A percentile compares a stretch with the other conserved stretches of the same genome.
Conservation (phyloP, 1,284 basidiomycete species). For the Meira nashicola region DNA sequence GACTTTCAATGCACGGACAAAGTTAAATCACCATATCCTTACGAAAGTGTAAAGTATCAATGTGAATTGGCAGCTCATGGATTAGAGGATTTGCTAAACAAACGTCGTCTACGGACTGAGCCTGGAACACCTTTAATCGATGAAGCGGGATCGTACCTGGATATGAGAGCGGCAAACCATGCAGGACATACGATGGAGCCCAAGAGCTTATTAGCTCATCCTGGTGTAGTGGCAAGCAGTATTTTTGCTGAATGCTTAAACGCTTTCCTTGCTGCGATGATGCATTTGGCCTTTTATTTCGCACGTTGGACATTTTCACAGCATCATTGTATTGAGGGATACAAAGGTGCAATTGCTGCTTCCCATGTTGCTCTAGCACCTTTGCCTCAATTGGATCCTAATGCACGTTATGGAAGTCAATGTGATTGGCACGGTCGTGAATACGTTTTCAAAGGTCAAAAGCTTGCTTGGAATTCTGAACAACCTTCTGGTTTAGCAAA, state of each 20-base stretch:
- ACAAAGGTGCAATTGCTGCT: slow-evolving; percentile 50
- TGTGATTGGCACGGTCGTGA: slow-evolving; percentile 41
- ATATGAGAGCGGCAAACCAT: slow-evolving; percentile 3
- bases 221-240: slow-evolving; percentile 51
- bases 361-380: slow-evolving; percentile 42
- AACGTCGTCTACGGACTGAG: slow-evolving; percentile 28
- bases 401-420: slow-evolving; percentile 40
- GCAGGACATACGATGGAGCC: slow-evolving; percentile 19
- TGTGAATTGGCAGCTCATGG: slow-evolving; percentile 50
- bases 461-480: slow-evolving; percentile 35
- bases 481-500: background rate
- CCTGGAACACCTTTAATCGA: slow-evolving; percentile 28
- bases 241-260: slow-evolving; percentile 50
- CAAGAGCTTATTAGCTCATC: slow-evolving; percentile 45
- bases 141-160: background rate
- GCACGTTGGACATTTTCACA: slow-evolving; percentile 47
- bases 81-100: slow-evolving; percentile 39
- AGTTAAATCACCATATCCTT: slow-evolving; percentile 32
- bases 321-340: slow-evolving; percentile 47
- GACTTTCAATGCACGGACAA: slow-evolving; percentile 49
- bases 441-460: slow-evolving; percentile 37
- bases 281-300: slow-evolving; percentile 44
- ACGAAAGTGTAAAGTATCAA: slow-evolving; percentile 53
- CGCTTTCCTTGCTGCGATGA: slow-evolving; percentile 29
- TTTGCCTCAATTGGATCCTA: slow-evolving; percentile 23